phyloP scores from a whole-genome alignment of 2,329 filamentous ascomycete genomes.

The Cladosporium sp. region DNA sequence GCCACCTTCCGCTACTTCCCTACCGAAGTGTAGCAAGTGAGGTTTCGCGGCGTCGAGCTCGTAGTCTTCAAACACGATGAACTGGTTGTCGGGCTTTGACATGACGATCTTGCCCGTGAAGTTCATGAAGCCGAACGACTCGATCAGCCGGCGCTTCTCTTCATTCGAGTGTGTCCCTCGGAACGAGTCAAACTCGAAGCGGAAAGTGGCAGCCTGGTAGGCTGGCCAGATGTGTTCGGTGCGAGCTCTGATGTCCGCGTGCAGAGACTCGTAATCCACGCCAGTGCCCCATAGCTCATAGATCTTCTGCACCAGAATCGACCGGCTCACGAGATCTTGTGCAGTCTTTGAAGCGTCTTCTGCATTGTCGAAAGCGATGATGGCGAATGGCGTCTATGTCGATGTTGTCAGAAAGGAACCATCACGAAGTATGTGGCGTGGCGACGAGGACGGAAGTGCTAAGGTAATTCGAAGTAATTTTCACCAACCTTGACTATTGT shows the following conservation, averaged over 20 bases:
- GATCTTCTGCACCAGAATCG: slow-evolving; percentile 78
- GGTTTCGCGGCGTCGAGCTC: slow-evolving; percentile 56
- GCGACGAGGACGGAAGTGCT: not conserved
- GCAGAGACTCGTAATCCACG: slow-evolving; percentile 65
- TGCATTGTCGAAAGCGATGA: slow-evolving; percentile 59
- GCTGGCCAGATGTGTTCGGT: slow-evolving; percentile 65
- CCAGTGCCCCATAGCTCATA: slow-evolving; percentile 88
- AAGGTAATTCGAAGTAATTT: not conserved
- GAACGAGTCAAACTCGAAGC: slow-evolving; percentile 81
- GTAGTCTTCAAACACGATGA: slow-evolving; percentile 84
- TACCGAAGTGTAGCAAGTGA: slow-evolving; percentile 67
- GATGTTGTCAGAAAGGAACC: not conserved
- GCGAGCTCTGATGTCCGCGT: slow-evolving; percentile 60
- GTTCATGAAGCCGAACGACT: slow-evolving; percentile 74
- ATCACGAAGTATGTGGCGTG: not conserved
- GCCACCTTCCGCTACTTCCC: slow-evolving; percentile 65
- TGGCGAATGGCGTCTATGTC: slow-evolving; percentile 77
- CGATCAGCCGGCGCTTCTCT: slow-evolving; percentile 72
- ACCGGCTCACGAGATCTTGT: slow-evolving; percentile 66
- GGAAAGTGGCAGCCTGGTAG: slow-evolving; percentile 71
- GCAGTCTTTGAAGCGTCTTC: slow-evolving; percentile 51
- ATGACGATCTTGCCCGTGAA: slow-evolving; percentile 79
- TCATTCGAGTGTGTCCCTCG: slow-evolving; percentile 66
- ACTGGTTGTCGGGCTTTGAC: slow-evolving; percentile 70
- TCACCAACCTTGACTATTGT: not conserved